A percentile compares a stretch with the other conserved stretches of the same genome.
Conservation (phyloP, 2,329 filamentous ascomycete species). For the Colletotrichum viniferum region DNA sequence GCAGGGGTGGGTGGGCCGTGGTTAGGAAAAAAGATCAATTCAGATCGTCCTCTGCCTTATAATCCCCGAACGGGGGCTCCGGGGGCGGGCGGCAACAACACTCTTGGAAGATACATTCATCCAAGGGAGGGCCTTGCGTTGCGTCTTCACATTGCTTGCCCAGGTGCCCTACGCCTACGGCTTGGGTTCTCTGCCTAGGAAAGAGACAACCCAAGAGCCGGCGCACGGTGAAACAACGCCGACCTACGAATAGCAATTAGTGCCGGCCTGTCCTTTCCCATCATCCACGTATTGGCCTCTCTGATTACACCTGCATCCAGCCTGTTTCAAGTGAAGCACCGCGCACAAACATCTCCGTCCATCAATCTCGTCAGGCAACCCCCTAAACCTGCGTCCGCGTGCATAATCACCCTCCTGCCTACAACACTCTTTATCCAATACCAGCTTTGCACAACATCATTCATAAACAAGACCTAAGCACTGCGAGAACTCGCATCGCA, state of each 20-base stretch:
- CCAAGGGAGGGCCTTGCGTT: not conserved
- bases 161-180: not conserved
- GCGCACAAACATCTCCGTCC: conserved; percentile 4
- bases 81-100: not conserved
- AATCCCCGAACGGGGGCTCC: conserved; percentile 1
- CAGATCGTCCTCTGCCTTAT: conserved; percentile 4
- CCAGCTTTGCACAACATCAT: not conserved
- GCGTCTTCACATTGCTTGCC: not conserved
- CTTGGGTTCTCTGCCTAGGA: not conserved
- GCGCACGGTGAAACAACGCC: not conserved
- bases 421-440: not conserved
- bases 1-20: not conserved
- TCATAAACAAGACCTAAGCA: not conserved
- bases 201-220: not conserved
- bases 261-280: not conserved
- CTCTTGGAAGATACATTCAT: not conserved
- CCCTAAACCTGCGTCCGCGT: not conserved
- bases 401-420: not conserved
- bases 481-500: not conserved
- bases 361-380: not conserved
- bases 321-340: conserved; percentile 15
- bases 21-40: not conserved
- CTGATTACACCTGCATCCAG: not conserved
- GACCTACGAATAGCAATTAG: not conserved
- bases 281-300: not conserved